Evolutionary conservation across 2,329 filamentous ascomycete species (phyloP).

Genomic region (Fusarium vanettenii): DNA sequence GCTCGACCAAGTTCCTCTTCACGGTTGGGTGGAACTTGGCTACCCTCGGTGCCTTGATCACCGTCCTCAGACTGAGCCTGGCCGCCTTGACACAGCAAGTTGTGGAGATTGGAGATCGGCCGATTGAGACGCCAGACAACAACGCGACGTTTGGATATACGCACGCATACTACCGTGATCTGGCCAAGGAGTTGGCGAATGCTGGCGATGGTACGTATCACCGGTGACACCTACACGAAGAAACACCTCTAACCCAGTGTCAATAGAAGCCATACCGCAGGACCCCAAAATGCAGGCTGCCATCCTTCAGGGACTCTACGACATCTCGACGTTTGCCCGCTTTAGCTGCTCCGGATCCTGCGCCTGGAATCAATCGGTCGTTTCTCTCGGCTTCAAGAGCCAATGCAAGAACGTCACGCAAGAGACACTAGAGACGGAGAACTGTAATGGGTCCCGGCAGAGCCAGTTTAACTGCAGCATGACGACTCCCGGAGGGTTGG

Average conservation of each 20-base stretch:
- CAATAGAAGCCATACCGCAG: background rate
- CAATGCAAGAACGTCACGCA: slow-evolving; percentile 18
- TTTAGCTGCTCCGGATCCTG: slow-evolving; percentile 24
- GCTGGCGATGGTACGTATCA: background rate
- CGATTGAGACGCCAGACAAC: background rate
- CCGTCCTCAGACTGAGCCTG: slow-evolving; percentile 1
- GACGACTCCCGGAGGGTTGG: slow-evolving; percentile 12
- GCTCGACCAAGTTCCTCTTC: slow-evolving; percentile 7
- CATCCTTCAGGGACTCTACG: slow-evolving; percentile 22
- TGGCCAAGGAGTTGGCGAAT: background rate
- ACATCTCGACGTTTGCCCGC: background rate
- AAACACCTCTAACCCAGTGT: background rate
- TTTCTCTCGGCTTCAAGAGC: slow-evolving; percentile 19
- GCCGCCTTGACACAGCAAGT: slow-evolving; percentile 18
- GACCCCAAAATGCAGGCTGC: slow-evolving; percentile 17
- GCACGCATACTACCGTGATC: background rate
- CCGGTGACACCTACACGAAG: too few species aligned
- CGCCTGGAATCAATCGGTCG: slow-evolving; percentile 3
- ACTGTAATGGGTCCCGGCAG: background rate
- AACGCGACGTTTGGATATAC: slow-evolving; percentile 17
- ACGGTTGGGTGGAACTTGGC: slow-evolving; percentile 11
- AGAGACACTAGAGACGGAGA: background rate
- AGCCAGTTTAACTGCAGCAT: slow-evolving; percentile 1
- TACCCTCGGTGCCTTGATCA: slow-evolving; percentile 21
- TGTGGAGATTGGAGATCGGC: background rate